A percentile compares a stretch with the other conserved stretches of the same genome.
These are phyloP conservation scores for Leersia perrieri DNA, from an alignment of 176 grass and related monocot species.

Conservation along the genomic window DNA sequence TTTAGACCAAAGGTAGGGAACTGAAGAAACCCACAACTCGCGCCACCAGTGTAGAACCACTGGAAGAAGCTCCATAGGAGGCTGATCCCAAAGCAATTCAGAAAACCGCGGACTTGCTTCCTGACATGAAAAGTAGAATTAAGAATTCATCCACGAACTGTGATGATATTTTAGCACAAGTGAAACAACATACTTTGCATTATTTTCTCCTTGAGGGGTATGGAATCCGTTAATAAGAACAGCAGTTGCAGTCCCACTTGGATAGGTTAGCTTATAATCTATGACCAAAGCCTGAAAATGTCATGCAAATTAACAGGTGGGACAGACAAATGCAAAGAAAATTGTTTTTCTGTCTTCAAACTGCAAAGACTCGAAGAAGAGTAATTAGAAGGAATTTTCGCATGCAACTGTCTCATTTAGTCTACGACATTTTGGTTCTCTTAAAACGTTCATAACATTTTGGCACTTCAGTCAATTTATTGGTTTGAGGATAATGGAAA, in stretches of 20 bases:
- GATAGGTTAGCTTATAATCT: conserved; percentile 85
- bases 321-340: background rate
- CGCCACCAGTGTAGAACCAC: conserved; percentile 90
- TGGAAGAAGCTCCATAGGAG: conserved; percentile 88
- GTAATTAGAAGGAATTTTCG: background rate
- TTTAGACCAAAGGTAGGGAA: conserved; percentile 89
- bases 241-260: conserved; percentile 84
- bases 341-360: background rate
- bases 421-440: background rate
- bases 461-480: background rate
- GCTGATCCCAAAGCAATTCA: conserved; percentile 62
- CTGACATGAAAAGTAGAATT: conserved; percentile 34
- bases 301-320: background rate
- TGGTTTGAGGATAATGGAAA: background rate
- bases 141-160: background rate
- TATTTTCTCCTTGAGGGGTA: conserved; percentile 72
- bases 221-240: conserved; percentile 95
- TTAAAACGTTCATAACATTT: background rate
- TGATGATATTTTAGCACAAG: background rate
- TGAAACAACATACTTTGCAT: conserved; percentile 55
- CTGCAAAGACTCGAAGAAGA: background rate
- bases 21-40: conserved; percentile 74
- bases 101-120: conserved; percentile 67
- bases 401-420: background rate
- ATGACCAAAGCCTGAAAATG: conserved; percentile 78